Conservation (phyloP, 257 asterid species). For the Echium plantagineum region DNA sequence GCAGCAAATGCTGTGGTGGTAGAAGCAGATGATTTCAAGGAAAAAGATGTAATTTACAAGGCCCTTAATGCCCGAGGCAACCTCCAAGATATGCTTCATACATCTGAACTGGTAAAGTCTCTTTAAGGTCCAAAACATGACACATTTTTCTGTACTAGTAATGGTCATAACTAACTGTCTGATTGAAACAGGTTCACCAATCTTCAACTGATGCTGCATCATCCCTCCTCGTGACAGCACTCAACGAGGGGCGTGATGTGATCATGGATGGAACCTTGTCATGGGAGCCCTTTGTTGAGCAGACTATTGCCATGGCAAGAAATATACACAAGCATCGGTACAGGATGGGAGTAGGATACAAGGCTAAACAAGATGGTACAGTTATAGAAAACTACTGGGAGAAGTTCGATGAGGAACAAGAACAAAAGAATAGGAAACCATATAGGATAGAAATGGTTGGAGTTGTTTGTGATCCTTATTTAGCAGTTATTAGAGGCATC, state of each 20-base stretch:
- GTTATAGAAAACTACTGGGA: conserved; percentile 75
- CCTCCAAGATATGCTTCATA: conserved; percentile 93
- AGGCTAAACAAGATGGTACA: conserved; percentile 62
- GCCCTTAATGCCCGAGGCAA: conserved; percentile 82
- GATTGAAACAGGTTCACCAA: conserved; percentile 36
- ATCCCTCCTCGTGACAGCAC: conserved; percentile 76
- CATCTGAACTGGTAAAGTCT: conserved; percentile 51
- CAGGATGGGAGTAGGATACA: conserved; percentile 86
- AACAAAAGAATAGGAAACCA: conserved; percentile 31
- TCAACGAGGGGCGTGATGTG: conserved; percentile 93
- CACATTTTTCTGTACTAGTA: no score
- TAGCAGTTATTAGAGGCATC: conserved; percentile 89
- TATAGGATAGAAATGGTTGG: conserved; percentile 88
- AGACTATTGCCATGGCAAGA: conserved; percentile 78
- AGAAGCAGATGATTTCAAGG: conserved; percentile 97
- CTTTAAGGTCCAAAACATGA: no score
- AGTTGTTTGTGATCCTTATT: conserved; percentile 78
- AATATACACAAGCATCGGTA: conserved; percentile 63
- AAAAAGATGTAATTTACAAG: conserved; percentile 72
- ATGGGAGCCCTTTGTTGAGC: conserved; percentile 94
- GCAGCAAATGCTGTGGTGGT: conserved; percentile 71
- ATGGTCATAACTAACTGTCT: no score
- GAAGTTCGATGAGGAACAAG: conserved; percentile 31
- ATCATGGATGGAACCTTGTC: conserved; percentile 96
- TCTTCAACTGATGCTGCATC: conserved; percentile 95